A percentile compares a stretch with the other conserved stretches of the same genome.
phyloP scores from a whole-genome alignment of 73 alveolate species.

The Symbiodinium pilosum region DNA sequence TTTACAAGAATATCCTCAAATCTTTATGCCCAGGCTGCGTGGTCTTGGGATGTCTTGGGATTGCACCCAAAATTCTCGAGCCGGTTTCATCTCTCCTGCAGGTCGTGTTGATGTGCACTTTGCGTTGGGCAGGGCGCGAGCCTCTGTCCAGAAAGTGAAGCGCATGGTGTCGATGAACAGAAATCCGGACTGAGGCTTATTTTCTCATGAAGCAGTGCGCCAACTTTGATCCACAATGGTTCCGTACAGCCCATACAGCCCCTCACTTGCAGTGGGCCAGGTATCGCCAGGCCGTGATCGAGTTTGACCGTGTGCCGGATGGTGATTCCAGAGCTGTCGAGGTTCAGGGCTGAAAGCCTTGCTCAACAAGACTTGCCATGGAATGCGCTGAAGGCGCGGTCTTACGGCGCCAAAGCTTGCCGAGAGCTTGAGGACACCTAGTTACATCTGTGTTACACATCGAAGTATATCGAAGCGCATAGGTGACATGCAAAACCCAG shows the following conservation, averaged over 20 bases:
- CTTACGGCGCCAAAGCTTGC: conserved; percentile 10
- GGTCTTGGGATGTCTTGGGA: background rate
- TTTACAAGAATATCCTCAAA: background rate
- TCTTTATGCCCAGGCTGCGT: background rate
- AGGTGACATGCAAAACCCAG: background rate
- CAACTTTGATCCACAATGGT: too few relatives aligned
- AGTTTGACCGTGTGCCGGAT: conserved; percentile 39
- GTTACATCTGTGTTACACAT: background rate
- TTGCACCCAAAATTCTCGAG: too few relatives aligned
- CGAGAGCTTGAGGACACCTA: conserved; percentile 29
- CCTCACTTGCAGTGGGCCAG: background rate
- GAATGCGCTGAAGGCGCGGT: conserved; percentile 7
- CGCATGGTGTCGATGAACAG: too few relatives aligned
- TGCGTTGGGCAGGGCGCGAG: conserved; percentile 15
- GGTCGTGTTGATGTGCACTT: background rate
- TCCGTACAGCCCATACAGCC: background rate
- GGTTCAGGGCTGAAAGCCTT: background rate
- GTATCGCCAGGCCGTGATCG: background rate
- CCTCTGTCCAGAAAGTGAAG: too few relatives aligned
- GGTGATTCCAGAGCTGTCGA: conserved; percentile 7
- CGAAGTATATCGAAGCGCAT: background rate
- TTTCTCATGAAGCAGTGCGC: conserved; percentile 19
- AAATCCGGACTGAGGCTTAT: background rate
- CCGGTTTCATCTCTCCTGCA: background rate
- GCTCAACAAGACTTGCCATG: too few relatives aligned